These are phyloP conservation scores for Tricholoma hemisulphureum DNA, from an alignment of 768 basidiomycete species.

Conservation along the genomic window DNA sequence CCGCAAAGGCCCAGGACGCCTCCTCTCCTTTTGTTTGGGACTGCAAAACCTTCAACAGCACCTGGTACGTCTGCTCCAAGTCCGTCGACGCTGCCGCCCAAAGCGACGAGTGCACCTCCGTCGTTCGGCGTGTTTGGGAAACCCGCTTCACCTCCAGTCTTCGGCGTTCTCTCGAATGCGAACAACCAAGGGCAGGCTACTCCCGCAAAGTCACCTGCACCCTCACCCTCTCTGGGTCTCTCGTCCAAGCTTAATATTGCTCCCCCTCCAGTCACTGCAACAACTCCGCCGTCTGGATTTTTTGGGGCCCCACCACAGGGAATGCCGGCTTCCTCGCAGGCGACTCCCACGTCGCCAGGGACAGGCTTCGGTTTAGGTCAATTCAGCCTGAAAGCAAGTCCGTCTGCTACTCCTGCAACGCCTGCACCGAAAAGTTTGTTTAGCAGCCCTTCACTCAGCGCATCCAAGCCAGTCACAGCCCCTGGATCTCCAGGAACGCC, in stretches of 20 bases:
- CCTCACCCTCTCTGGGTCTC: neutral
- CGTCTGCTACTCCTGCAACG: neutral
- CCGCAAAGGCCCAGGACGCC: constrained; percentile 48
- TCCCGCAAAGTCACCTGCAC: neutral
- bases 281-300: neutral
- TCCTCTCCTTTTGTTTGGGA: constrained; percentile 37
- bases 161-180: neutral
- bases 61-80: neutral
- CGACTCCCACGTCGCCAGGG: neutral
- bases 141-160: neutral
- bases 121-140: neutral
- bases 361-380: neutral
- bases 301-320: neutral
- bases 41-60: constrained; percentile 4
- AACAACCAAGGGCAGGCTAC: neutral
- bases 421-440: constrained; percentile 7
- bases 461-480: constrained; percentile 10
- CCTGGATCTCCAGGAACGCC: constrained; percentile 5
- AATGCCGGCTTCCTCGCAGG: neutral
- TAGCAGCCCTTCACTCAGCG: constrained; percentile 5
- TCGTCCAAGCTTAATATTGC: neutral
- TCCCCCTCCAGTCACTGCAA: constrained; percentile 1
- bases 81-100: neutral
- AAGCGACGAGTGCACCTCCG: constrained; percentile 5
- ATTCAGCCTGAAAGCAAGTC: constrained; percentile 5